Conservation (phyloP, 495 filamentous ascomycete species). For the Tuber magnatum region DNA sequence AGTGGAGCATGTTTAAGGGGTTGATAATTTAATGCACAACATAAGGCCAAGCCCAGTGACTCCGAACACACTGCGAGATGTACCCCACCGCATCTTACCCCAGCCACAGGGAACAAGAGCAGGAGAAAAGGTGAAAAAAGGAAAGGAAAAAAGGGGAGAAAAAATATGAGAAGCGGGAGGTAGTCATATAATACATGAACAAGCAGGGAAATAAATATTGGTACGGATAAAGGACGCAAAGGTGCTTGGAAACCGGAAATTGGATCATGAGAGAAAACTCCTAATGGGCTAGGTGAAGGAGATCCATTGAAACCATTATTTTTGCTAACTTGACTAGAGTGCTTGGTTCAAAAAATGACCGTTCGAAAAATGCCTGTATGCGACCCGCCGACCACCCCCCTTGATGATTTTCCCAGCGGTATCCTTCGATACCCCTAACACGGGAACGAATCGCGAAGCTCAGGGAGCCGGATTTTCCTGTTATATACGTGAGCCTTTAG, state of each 20-base stretch:
- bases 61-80: neutral
- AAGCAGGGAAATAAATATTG: neutral
- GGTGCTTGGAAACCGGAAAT: neutral
- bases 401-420: neutral
- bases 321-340: neutral
- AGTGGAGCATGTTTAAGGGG: neutral
- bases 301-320: neutral
- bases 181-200: neutral
- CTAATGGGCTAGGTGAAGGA: neutral
- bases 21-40: neutral
- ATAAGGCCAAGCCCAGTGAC: neutral
- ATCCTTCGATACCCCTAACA: neutral
- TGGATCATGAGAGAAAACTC: neutral
- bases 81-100: neutral
- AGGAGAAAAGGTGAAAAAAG: neutral
- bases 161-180: neutral
- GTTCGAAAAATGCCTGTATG: neutral
- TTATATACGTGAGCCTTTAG: neutral
- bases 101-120: neutral
- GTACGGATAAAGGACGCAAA: neutral
- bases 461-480: constrained; percentile 39
- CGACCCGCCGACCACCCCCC: neutral
- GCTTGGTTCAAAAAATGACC: neutral
- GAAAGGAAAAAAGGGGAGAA: neutral
- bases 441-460: neutral